Base-by-base conservation (phyloP, 140 eudicot species). In the Senecio squalidus region DNA sequence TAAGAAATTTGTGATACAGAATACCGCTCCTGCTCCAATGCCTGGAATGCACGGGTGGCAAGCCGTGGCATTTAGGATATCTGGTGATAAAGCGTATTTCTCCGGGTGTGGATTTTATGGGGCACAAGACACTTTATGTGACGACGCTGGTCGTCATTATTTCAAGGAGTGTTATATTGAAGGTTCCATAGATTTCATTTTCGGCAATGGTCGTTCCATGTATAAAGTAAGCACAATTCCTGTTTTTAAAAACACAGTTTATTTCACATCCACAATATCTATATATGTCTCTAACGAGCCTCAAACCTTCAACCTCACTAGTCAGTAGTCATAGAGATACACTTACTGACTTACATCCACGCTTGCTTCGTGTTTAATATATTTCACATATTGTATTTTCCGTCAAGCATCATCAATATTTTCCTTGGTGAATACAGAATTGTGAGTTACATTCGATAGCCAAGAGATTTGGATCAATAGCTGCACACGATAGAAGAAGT, bases 41-140 rank as follows among this genome's bases (percentile, higher is more conserved):
- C 96, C 96, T 0, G 96, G 96, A 16, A 77, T 92, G 93, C 78
- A 92, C n/a, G 96, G 96, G 55, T 74, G 96, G 89, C 98, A 92
- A 40, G 98, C 98, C 8, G 95, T 71, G 39, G 96, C 98, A 5
- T 86, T 92, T 53, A 60, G 98, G 50, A 92, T 87, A 55, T 87
- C 96, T 1, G 98, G 98, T 1, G 98, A 92, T 74, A 86, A 86
- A 62, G 98, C 98, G 0, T 86, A 68, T 55, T 91, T 91, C 59
- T 69, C 83, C 0, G 92, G 92, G 11, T 91, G 98, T 6, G 96
- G 96, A n/a, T 86, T 91, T 60, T 91, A 81, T 20, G 98, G 98
- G 16, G 94, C 94, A 1, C 98, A 91, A 41, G 98, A 91, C 60
- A 91, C 98, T 4, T 71, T 91, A 33, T 91, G 98, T 15, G 98